Evolutionary conservation across 345 rosid species (phyloP), one percentile per base, ranked within the genome.

Genomic region (Camelina sativa): DNA sequence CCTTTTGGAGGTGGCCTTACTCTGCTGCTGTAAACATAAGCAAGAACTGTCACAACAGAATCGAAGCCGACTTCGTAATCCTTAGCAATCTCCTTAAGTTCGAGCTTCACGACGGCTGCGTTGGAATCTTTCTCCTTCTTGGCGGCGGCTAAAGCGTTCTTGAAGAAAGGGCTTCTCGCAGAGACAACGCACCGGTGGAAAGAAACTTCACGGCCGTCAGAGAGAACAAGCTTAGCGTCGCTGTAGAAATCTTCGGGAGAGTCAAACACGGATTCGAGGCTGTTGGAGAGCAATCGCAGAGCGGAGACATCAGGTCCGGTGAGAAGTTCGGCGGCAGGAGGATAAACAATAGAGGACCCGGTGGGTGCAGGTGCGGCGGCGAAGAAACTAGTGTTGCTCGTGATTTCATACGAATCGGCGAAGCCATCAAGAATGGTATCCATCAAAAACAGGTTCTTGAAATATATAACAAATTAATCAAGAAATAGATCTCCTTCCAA

Each of bases 171-270:
- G 62, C 87, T 87, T 77, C 98, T 84, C 19, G 84, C 80, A 0
- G 93, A 77, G 0, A 93, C 53, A 82, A 93, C 78, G 82, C 93
- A 90, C 15, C 97, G 88, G 83, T 93, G 95, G 57, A 93, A 85
- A n/a, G 85, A 51, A 8, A 93, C 77, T 65, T 87, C 89, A 3
- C 75, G 72, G 50, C 84, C 90, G 19, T 77, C 80, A 28, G 87
- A 51, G 73, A 85, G 82, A 52, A 65, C 71, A 52, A 93, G 84
- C 73, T 77, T 86, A 20, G 93, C 93, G 65, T 93, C 98, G 10
- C 93, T 76, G 71, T 79, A 88, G 81, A 80, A 82, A n/a, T 73
- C 74, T 52, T 82, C 89, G 9, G 82, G 68, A 13, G 92, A 84
- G 5, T 82, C 81, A 57, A 93, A 81, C 25, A 85, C 32, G 4